A percentile compares a stretch with the other conserved stretches of the same genome.
Evolutionary conservation across 345 rosid genomes (phyloP).

Genomic region (Raphanus raphanistrum): DNA sequence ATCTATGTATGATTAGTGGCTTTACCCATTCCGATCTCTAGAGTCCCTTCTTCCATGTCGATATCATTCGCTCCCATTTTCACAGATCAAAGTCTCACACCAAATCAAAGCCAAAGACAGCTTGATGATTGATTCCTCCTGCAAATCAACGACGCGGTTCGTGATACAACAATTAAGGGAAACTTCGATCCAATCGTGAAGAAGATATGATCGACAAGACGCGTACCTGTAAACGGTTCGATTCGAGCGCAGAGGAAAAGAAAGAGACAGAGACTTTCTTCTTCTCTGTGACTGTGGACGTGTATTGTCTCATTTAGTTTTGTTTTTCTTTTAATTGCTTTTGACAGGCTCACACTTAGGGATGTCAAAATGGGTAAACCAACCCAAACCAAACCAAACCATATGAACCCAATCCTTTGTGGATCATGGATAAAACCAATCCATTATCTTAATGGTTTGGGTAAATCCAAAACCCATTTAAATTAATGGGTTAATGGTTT

Average conservation of each 20-base stretch:
- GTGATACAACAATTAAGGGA: not conserved
- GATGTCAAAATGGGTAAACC: not conserved
- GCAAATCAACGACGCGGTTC: constrained; percentile 4
- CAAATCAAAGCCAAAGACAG: constrained; percentile 6
- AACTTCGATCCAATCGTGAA: constrained; percentile 10
- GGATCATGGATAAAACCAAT: no score
- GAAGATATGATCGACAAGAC: constrained; percentile 7
- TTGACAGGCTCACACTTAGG: not conserved
- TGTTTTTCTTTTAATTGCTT: not conserved
- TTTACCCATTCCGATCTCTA: constrained; percentile 94
- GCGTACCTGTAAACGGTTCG: constrained; percentile 26
- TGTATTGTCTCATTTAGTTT: constrained; percentile 14
- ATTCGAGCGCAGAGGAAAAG: constrained; percentile 8
- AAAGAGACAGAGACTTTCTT: constrained; percentile 22
- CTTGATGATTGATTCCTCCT: not conserved
- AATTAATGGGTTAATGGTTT: no score
- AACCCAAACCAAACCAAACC: not conserved
- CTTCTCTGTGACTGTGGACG: constrained; percentile 21
- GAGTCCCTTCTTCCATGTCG: constrained; percentile 69
- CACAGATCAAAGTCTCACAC: constrained; percentile 25
- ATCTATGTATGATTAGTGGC: constrained; percentile 32
- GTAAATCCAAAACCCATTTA: no score
- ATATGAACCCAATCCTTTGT: no score
- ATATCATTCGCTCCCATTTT: constrained; percentile 48
- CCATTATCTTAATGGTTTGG: no score